Evolutionary conservation across 2,329 filamentous ascomycete species (phyloP).

Genomic region (Nigrospora oryzae): DNA sequence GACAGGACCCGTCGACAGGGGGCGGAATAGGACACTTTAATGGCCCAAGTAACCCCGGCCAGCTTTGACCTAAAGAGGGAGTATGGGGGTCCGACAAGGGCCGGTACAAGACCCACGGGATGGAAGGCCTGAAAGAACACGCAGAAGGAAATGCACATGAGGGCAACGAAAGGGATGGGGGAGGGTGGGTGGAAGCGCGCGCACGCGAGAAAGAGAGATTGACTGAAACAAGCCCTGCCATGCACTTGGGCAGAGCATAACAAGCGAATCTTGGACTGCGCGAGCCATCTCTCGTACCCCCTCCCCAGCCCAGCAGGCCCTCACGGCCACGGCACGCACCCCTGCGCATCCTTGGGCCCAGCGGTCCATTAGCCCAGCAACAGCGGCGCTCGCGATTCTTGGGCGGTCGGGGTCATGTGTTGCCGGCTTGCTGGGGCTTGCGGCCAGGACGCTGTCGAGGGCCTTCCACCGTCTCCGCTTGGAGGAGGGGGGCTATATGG

Average conservation of each 20-base stretch:
- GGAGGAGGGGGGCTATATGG: constrained; percentile 22
- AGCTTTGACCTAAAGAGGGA: constrained; percentile 20
- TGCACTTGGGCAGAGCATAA: constrained; percentile 31
- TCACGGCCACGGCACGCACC: constrained; percentile 16
- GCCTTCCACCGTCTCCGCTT: constrained; percentile 20
- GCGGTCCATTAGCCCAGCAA: background rate
- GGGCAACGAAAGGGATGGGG: constrained; percentile 20
- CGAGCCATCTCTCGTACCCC: too few species aligned
- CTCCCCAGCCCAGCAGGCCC: constrained; percentile 11
- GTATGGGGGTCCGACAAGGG: constrained; percentile 6
- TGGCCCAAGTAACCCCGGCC: constrained; percentile 15
- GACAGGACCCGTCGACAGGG: constrained; percentile 19
- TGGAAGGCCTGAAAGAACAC: constrained; percentile 27
- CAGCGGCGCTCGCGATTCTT: background rate
- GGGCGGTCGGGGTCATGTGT: background rate
- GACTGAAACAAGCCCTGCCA: constrained; percentile 36
- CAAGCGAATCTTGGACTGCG: constrained; percentile 24
- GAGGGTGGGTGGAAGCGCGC: too few species aligned
- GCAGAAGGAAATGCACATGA: constrained; percentile 30
- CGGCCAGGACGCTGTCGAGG: constrained; percentile 3
- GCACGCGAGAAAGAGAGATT: constrained; percentile 17
- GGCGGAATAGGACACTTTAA: constrained; percentile 22
- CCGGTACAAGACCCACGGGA: constrained; percentile 14
- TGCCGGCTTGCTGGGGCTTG: background rate
- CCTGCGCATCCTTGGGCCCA: constrained; percentile 5